Conservation (phyloP, 768 basidiomycete species). For the Dentipellis sp. region DNA sequence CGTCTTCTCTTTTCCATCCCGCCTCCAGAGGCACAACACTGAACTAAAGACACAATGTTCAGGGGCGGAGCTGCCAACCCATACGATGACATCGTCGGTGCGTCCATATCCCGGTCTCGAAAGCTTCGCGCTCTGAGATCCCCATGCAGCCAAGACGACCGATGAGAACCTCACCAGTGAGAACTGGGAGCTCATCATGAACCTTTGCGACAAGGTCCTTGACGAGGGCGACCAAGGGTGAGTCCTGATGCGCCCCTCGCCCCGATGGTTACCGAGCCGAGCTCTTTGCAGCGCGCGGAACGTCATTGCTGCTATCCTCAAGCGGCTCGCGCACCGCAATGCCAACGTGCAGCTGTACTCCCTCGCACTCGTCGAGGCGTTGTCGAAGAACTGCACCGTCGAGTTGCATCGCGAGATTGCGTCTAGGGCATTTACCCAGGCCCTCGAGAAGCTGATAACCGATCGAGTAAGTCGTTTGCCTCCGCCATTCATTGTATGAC, state of each 20-base stretch:
- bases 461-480: conserved; percentile 56
- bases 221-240: conserved; percentile 87
- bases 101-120: conserved; percentile 17
- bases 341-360: conserved; percentile 96
- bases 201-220: conserved; percentile 91
- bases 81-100: conserved; percentile 86
- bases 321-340: conserved; percentile 87
- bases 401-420: conserved; percentile 81
- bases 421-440: conserved; percentile 83
- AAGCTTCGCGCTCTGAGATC: background rate
- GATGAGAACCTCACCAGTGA: conserved; percentile 92
- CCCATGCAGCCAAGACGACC: conserved; percentile 75
- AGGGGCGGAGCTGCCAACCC: conserved; percentile 52
- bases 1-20: too few relatives aligned
- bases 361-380: conserved; percentile 76
- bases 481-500: background rate
- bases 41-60: conserved; percentile 41
- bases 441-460: conserved; percentile 75
- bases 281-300: conserved; percentile 65
- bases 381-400: conserved; percentile 86
- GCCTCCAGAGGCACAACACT: too few relatives aligned
- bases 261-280: conserved; percentile 1
- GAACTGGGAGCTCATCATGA: conserved; percentile 93
- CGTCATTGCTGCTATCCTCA: conserved; percentile 76
- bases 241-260: conserved; percentile 15